Evolutionary conservation across 1,284 basidiomycete species (phyloP).

Genomic region (Trametes versicolor): DNA sequence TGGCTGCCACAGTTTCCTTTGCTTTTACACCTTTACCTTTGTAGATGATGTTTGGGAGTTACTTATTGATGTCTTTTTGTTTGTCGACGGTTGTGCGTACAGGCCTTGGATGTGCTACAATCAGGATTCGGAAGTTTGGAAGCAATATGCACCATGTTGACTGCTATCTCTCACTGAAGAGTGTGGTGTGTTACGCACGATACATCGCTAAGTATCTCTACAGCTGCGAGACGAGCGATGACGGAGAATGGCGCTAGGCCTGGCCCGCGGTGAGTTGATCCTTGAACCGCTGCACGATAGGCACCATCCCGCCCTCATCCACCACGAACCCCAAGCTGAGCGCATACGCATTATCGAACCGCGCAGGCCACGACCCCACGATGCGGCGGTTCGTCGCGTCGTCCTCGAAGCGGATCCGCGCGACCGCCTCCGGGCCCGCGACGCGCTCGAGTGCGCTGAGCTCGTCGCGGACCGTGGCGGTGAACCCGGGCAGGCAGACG

Average conservation of each 20-base stretch:
- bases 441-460: conserved; percentile 54
- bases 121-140: not conserved
- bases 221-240: not conserved
- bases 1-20: conserved; percentile 22
- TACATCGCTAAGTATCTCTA: not conserved
- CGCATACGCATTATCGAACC: conserved; percentile 56
- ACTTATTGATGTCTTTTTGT: conserved; percentile 10
- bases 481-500: conserved; percentile 60
- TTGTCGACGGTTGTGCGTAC: not conserved
- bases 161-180: not conserved
- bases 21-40: not conserved
- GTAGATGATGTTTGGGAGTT: conserved; percentile 16
- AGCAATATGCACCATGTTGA: conserved; percentile 10
- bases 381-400: conserved; percentile 53
- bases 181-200: not conserved
- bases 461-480: conserved; percentile 56
- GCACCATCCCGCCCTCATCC: conserved; percentile 58
- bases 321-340: conserved; percentile 54
- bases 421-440: conserved; percentile 50
- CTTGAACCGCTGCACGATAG: conserved; percentile 53
- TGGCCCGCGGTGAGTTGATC: conserved; percentile 43
- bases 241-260: conserved; percentile 11
- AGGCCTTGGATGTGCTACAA: not conserved
- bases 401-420: conserved; percentile 54
- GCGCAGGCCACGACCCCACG: conserved; percentile 58